Evolutionary conservation across 2,329 filamentous ascomycete species (phyloP).

Genomic region (Neopestalotiopsis sp.): DNA sequence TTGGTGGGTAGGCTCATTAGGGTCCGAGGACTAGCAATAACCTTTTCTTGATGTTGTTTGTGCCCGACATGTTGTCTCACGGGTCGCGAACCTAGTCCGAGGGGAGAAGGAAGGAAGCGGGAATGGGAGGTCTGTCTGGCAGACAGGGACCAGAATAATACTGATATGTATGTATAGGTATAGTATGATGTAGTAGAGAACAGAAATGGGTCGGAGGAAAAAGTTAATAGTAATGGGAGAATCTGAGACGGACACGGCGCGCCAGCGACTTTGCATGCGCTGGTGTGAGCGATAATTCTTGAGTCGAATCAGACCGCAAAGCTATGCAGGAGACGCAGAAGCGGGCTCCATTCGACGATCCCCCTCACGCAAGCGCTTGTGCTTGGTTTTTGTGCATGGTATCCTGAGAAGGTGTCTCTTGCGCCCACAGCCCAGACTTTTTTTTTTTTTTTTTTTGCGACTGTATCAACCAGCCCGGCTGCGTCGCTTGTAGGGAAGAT

Average conservation of each 20-base stretch:
- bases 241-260: conserved; percentile 7
- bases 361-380: conserved; percentile 9
- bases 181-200: background rate
- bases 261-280: conserved; percentile 13
- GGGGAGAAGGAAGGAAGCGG: background rate
- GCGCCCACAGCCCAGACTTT: conserved; percentile 7
- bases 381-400: conserved; percentile 4
- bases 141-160: background rate
- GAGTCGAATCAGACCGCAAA: conserved; percentile 17
- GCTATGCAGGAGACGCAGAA: conserved; percentile 18
- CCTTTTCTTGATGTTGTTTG: conserved; percentile 18
- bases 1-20: conserved; percentile 14
- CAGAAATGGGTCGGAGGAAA: background rate
- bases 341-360: conserved; percentile 18
- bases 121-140: background rate
- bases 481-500: background rate
- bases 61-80: conserved; percentile 11
- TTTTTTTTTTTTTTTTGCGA: background rate
- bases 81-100: conserved; percentile 13
- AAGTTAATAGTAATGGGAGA: conserved; percentile 1
- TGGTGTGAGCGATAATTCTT: conserved; percentile 14
- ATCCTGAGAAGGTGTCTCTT: conserved; percentile 3
- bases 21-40: conserved; percentile 14
- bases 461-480: background rate
- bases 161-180: background rate